Conservation (phyloP, 148 eudicot species). For the Rhododendron griersonianum region DNA sequence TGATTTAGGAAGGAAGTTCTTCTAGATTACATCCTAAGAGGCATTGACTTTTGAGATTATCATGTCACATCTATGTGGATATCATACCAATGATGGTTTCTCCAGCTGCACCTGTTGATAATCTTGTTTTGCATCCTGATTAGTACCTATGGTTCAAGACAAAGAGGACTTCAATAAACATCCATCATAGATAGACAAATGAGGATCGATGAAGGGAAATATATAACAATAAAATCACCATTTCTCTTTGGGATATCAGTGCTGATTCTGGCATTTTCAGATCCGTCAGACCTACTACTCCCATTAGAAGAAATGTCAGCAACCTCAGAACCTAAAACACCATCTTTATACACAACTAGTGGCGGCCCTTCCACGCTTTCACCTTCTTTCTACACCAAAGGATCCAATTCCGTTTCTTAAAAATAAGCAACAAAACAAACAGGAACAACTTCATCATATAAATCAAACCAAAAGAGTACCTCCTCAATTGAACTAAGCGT, state of each 20-base stretch:
- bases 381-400: conserved; percentile 43
- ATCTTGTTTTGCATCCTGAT: conserved; percentile 18
- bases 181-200: conserved; percentile 11
- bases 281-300: conserved; percentile 20
- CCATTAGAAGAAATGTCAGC: conserved; percentile 26
- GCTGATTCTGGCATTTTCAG: conserved; percentile 20
- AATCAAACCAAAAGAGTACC: conserved; percentile 33
- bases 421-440: neutral
- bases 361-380: conserved; percentile 62
- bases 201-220: neutral
- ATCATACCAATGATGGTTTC: conserved; percentile 30
- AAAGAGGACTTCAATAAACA: neutral
- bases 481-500: conserved; percentile 45
- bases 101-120: conserved; percentile 20
- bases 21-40: neutral
- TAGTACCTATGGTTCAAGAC: conserved; percentile 27
- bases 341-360: conserved; percentile 64
- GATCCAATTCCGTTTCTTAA: neutral
- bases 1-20: neutral
- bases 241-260: conserved; percentile 20
- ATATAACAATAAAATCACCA: conserved; percentile 38
- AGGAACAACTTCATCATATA: neutral
- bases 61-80: neutral
- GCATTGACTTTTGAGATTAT: neutral
- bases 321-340: conserved; percentile 27